These are phyloP conservation scores for Trichophyton mentagrophytes DNA, from an alignment of 2,329 filamentous ascomycete species.

Conservation along the genomic window DNA sequence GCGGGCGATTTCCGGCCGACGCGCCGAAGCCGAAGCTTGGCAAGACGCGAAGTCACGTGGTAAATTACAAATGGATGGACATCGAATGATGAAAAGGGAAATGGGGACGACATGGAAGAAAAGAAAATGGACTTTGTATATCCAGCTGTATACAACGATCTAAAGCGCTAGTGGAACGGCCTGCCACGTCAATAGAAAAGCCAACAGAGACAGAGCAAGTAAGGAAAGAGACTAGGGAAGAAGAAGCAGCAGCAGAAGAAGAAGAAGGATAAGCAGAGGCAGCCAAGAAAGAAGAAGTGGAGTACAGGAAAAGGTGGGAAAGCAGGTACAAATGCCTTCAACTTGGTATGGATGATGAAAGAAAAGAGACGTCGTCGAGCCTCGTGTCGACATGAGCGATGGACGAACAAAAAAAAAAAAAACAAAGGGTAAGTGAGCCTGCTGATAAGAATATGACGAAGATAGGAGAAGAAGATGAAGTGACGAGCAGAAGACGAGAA, in stretches of 20 bases:
- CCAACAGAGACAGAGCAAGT: background rate
- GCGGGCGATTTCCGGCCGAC: background rate
- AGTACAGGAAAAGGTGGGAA: background rate
- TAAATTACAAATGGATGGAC: background rate
- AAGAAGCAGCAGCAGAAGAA: background rate
- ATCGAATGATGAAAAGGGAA: background rate
- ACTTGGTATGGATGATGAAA: background rate
- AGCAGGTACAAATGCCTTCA: background rate
- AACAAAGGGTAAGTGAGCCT: background rate
- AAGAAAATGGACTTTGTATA: background rate
- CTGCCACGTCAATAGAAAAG: background rate
- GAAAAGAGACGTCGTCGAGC: background rate
- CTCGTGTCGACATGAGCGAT: background rate
- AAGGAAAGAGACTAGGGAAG: background rate
- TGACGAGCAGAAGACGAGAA: background rate
- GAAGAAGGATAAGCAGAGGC: background rate
- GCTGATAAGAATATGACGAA: background rate
- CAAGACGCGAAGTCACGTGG: background rate
- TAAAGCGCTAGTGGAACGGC: background rate
- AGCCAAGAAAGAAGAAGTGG: background rate
- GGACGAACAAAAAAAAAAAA: background rate
- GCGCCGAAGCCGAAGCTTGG: background rate
- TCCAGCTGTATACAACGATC: conserved; percentile 1
- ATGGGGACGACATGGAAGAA: background rate
- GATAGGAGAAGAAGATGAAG: background rate